phyloP scores from a whole-genome alignment of 202 grass and related monocot species.

The Setaria italica region DNA sequence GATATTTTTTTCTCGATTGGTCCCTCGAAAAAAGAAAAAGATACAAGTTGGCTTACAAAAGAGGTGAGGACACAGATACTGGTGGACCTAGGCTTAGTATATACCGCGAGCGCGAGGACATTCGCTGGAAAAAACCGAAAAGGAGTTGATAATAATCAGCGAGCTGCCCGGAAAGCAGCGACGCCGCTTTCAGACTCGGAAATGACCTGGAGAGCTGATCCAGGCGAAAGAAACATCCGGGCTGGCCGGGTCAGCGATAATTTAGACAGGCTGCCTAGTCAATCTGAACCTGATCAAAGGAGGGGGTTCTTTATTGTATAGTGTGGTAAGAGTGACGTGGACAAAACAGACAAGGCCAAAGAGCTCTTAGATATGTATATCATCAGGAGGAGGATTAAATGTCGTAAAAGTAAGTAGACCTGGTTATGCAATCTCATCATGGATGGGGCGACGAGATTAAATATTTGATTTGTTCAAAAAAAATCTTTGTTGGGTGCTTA shows the following conservation, averaged over 20 bases:
- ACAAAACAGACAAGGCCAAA: not conserved
- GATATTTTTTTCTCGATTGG: too few species aligned
- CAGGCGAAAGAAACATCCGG: not conserved
- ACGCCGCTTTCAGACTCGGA: not conserved
- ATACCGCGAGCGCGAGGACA: too few species aligned
- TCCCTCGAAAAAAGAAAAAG: too few species aligned
- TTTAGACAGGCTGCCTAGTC: not conserved
- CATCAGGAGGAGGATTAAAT: not conserved
- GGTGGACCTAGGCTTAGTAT: too few species aligned
- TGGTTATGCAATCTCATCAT: not conserved
- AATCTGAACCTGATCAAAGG: not conserved
- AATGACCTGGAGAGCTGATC: slow-evolving; percentile 30
- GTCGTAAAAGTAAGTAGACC: not conserved
- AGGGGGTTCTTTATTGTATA: not conserved
- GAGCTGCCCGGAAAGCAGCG: slow-evolving; percentile 1
- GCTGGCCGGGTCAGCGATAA: not conserved
- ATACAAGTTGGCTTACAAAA: too few species aligned
- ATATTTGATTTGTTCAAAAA: too few species aligned
- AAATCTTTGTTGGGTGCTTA: too few species aligned
- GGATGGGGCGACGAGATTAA: not conserved
- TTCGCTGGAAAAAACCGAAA: too few species aligned
- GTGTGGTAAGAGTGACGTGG: not conserved
- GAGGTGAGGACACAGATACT: too few species aligned
- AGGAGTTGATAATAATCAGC: not conserved
- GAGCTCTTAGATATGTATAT: not conserved